Base-by-base conservation (phyloP, 2,329 filamentous ascomycete species). In the Cytospora schulzeri region DNA sequence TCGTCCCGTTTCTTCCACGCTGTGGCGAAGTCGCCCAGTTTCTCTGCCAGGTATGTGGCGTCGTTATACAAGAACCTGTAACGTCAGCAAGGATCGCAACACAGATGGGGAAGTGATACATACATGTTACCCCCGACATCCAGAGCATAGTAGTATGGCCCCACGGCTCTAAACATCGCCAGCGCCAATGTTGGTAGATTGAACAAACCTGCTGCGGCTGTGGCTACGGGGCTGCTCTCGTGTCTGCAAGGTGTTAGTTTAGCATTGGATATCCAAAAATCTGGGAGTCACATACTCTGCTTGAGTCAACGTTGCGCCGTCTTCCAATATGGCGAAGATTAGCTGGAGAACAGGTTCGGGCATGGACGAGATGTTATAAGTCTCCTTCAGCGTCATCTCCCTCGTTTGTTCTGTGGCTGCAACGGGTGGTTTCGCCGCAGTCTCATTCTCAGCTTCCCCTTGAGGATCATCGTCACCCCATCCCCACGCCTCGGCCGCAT, bases 351-450 rank as follows among this genome's bases (percentile, higher is more conserved):
- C 87, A 4, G 88, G 86, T 66, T 92, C 89, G 0, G 95, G 94
- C 74, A 97, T 90, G 2, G 91, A 90, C 0, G 94, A 97, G 59
- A 97, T 91, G 65, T 88, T 91, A 75, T 97, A 99, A 1, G 85
- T 91, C 77, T 99, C 95, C 67, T 84, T 90, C 53, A 98, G 78
- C 0, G 91, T 90, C 65, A 98, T 79, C 73, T 95, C 90, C 62
- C 87, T 82, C 11, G 81, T 81, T 66, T 76, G 70, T 8, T 71
- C 66, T 35, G 15, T 66, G 22, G 69, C 61, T 22, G 71, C 68
- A 51, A 19, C 68, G 53, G 19, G 33, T 35, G 68, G 62, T 28
- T 51, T 58, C 35, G 58, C 22, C 22, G 58, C 50, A 8, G 57
- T 17, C 24, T 68, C 62, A n/a, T 67, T 68, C 57, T 74, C 70